These are phyloP conservation scores for Posidonia oceanica DNA, from an alignment of 116 monocot species.

Conservation along the genomic window DNA sequence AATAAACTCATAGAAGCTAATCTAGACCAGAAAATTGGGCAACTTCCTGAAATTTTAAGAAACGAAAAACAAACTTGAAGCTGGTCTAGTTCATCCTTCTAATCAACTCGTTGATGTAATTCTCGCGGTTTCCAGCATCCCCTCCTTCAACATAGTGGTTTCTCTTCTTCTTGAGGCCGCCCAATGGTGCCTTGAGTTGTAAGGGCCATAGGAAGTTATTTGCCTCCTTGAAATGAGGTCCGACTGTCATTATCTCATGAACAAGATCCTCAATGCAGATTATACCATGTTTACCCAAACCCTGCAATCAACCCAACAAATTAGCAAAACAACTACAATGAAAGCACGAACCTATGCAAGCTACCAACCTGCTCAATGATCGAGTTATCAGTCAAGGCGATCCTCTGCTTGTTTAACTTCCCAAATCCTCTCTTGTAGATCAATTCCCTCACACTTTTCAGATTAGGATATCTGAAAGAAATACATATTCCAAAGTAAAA, in stretches of 20 bases:
- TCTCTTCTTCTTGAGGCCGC: slow-evolving; percentile 95
- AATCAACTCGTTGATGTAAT: slow-evolving; percentile 89
- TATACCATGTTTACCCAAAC: slow-evolving; percentile 55
- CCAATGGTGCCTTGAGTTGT: slow-evolving; percentile 85
- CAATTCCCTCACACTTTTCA: slow-evolving; percentile 80
- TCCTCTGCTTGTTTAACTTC: slow-evolving; percentile 85
- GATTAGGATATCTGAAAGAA: slow-evolving; percentile 47
- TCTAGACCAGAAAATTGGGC: too few relatives aligned
- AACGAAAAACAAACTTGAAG: neutral
- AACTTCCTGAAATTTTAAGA: too few relatives aligned
- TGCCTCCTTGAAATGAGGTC: slow-evolving; percentile 88
- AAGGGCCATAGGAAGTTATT: slow-evolving; percentile 98
- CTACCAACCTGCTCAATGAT: slow-evolving; percentile 66
- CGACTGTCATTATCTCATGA: slow-evolving; percentile 86
- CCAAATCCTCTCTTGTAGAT: slow-evolving; percentile 95
- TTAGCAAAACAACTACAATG: neutral
- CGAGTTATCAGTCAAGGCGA: slow-evolving; percentile 61
- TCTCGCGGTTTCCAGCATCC: slow-evolving; percentile 88
- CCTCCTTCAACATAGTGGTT: slow-evolving; percentile 99
- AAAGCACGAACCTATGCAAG: too few relatives aligned
- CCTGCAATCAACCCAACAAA: slow-evolving; percentile 19
- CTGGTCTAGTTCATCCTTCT: slow-evolving; percentile 71
- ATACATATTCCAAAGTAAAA: too few relatives aligned
- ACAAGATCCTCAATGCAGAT: slow-evolving; percentile 83
- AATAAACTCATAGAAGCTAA: too few relatives aligned